Conservation (phyloP, 2,329 filamentous ascomycete species). For the Cadophora gregata region DNA sequence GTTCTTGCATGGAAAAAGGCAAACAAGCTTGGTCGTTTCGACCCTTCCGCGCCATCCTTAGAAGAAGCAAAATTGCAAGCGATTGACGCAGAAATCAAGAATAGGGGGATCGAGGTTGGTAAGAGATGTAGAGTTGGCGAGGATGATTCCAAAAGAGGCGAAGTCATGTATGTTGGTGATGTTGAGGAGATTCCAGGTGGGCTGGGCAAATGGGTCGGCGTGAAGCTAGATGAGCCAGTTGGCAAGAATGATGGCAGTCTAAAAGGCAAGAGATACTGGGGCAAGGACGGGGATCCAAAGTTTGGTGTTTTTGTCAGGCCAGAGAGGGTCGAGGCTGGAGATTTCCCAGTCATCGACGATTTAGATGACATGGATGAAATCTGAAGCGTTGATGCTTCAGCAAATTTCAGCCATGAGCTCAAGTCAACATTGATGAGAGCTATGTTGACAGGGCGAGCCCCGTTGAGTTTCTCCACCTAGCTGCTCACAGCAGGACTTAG, state of each 20-base stretch:
- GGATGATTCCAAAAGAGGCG: slow-evolving; percentile 73
- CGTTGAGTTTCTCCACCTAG: neutral
- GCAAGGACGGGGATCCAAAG: slow-evolving; percentile 60
- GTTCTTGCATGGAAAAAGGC: slow-evolving; percentile 95
- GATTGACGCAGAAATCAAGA: slow-evolving; percentile 71
- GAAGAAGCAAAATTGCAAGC: slow-evolving; percentile 75
- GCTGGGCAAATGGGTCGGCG: slow-evolving; percentile 72
- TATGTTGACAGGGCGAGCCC: too few species aligned
- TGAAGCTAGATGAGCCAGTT: slow-evolving; percentile 78
- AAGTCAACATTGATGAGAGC: neutral
- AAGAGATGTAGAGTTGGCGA: slow-evolving; percentile 69
- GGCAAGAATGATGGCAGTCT: slow-evolving; percentile 85
- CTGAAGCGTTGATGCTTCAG: slow-evolving; percentile 44
- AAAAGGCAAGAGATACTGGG: slow-evolving; percentile 71
- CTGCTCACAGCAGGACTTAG: neutral
- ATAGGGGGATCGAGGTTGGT: slow-evolving; percentile 69
- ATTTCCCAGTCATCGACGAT: slow-evolving; percentile 74
- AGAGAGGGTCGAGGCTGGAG: slow-evolving; percentile 77
- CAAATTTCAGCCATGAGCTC: neutral
- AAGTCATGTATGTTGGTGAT: slow-evolving; percentile 72
- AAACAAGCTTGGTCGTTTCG: slow-evolving; percentile 96
- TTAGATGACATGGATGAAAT: slow-evolving; percentile 81
- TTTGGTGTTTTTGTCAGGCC: slow-evolving; percentile 80
- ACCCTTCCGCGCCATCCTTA: slow-evolving; percentile 78
- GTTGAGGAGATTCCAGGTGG: slow-evolving; percentile 75